These are phyloP conservation scores for Candida maltosa DNA, from an alignment of 805 yeast genomes.

Conservation along the genomic window DNA sequence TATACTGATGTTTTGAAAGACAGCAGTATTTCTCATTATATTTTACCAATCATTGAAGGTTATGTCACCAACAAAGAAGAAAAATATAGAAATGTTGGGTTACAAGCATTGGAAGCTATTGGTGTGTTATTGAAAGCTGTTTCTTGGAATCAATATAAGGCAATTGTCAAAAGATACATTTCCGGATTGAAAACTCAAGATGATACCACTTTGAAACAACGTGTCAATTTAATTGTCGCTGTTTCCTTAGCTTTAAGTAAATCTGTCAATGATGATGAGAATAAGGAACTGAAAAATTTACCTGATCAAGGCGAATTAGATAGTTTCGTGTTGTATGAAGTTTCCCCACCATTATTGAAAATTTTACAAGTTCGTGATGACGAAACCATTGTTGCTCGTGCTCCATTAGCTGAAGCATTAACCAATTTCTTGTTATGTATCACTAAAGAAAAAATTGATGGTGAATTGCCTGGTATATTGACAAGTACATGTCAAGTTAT, in stretches of 20 bases:
- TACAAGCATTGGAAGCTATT: conserved; percentile 64
- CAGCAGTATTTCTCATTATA: conserved; percentile 67
- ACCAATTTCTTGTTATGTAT: conserved; percentile 65
- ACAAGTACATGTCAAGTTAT: conserved; percentile 87
- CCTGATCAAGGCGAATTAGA: conserved; percentile 28
- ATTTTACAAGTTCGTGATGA: conserved; percentile 66
- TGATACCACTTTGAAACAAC: conserved; percentile 42
- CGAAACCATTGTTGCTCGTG: conserved; percentile 70
- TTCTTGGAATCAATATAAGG: conserved; percentile 78
- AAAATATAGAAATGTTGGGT: conserved; percentile 55
- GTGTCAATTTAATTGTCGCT: conserved; percentile 56
- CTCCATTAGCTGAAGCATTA: conserved; percentile 79
- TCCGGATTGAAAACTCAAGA: conserved; percentile 36
- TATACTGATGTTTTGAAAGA: conserved; percentile 46
- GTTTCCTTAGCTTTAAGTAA: conserved; percentile 48
- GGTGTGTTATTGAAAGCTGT: conserved; percentile 55
- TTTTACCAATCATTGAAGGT: conserved; percentile 82
- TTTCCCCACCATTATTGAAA: conserved; percentile 61
- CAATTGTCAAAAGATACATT: conserved; percentile 68
- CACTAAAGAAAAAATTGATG: conserved; percentile 49
- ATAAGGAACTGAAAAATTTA: conserved; percentile 13
- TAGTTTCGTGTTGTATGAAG: conserved; percentile 47
- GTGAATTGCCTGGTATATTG: conserved; percentile 74
- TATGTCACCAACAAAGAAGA: conserved; percentile 62
- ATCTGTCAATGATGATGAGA: conserved; percentile 19